Base-by-base conservation (phyloP, 202 grass and related monocot genomes). In the Setaria viridis region DNA sequence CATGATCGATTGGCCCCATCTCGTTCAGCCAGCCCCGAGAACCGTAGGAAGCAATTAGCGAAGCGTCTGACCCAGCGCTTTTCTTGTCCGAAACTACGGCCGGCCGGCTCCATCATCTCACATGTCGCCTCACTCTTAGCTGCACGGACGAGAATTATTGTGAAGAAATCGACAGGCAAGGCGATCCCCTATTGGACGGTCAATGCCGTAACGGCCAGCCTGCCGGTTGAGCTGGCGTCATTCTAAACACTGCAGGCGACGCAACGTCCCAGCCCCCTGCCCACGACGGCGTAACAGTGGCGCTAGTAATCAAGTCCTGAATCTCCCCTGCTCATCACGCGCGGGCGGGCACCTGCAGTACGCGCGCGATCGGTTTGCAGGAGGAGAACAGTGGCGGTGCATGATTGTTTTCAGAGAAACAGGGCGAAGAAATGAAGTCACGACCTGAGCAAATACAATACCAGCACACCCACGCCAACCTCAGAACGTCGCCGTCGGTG, bases 401-500 rank as follows among this genome's bases (percentile, higher is more conserved):
- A 77, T 62, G 34, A 85, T 76, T 69, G 3, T 0, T 8, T 81
- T 33, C 33, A 43, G 45, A 34, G 65, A 10, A 10, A 39, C 43
- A 42, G 29, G 35, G 47, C 0, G 45, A 9, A 10, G 45, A 8
- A 9, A 8, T 47, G 2, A 48, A 62, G 12, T 49, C 55, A 19
- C 54, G 30, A 2, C 35, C 7, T 43, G 42, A 7, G 42, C 42
- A 43, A 43, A 7, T 43, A 7, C 42, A 43, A 43, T 41, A 41
- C 39, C 5, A 41, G 39, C 39, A 7, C 42, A 2, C 34, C 34
- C 3, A 20, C 7, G 9, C 9, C 12, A 9, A 19, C 19, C 42
- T 35, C 60, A 62, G 77, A 80, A 62, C 77, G 29, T 58, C 66
- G 64, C 35, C 88, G 83, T 86, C 74, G 80, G 80, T 87, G 84